Evolutionary conservation across 345 rosid species (phyloP), one percentile per base, ranked within the genome.

Genomic region (Sonneratia alba): DNA sequence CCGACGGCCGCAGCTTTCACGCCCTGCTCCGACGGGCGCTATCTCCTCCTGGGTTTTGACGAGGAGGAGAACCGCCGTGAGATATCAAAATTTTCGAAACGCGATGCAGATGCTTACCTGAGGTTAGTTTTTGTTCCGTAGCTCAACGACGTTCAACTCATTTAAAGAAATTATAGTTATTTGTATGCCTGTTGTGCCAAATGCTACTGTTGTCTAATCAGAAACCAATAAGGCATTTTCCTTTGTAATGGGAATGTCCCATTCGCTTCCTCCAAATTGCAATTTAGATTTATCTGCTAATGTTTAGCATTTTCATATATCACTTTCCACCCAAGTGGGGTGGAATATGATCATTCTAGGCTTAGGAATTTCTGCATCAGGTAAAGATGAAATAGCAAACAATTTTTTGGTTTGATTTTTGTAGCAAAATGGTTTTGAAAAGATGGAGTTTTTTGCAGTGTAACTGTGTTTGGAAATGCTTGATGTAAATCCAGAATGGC

Each of bases 1-100:
- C 81, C 90, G 72, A 84, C 48, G 77, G 88, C 94, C 16, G 82
- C 91, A 36, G 85, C 94, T 48, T 92, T 92, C 77, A 88, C 98
- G 59, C 98, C 96, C 37, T 90, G 93, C 80, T 61, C 85, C 73
- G 96, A 90, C 77, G 98, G 98, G 11, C 83, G 93, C 21, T 90
- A 85, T 72, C 90, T 92, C 74, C 78, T 92, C 9, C 75, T 89
- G 67, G 96, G 98, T 24, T 83, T 87, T 36, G 77, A 86, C 72
- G 80, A 78, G 40, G 80, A 79, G 3, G 86, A 83, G 49, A 88
- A 83, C 79, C 85, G 81, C 73, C 82, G 87, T 19, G 91, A 90
- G 81, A 90, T 92, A 71, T 90, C 91, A 7, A 87, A 88, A 72
- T 92, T 88, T 87, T 92, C 96, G 22, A 77, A 43, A 71, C 82